Conservation (phyloP, 805 yeast species). For the Kuraishia molischiana region DNA sequence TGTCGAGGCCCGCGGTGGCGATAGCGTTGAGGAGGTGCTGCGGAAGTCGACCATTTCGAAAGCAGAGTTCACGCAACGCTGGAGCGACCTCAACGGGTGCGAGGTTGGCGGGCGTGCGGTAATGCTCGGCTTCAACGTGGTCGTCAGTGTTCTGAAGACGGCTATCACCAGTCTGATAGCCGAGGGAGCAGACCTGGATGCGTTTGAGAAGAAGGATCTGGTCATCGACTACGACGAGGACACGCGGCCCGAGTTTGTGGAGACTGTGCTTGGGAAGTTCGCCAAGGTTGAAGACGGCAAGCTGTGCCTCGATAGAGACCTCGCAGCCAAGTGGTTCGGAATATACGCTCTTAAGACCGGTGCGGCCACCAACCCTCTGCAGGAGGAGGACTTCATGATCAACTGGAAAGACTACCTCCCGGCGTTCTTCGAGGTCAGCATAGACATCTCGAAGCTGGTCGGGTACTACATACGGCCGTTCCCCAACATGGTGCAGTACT, state of each 20-base stretch:
- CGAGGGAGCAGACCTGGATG: conserved; percentile 1
- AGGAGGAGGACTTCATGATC: conserved; percentile 44
- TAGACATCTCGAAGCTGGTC: conserved; percentile 40
- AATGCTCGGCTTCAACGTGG: conserved; percentile 12
- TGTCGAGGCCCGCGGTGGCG: background rate
- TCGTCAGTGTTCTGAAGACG: conserved; percentile 5
- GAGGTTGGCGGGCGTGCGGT: conserved; percentile 35
- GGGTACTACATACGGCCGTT: conserved; percentile 48
- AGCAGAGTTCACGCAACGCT: conserved; percentile 37
- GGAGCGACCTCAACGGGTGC: conserved; percentile 50
- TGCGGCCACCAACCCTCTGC: conserved; percentile 6
- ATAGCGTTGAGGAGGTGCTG: conserved; percentile 12
- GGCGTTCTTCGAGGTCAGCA: conserved; percentile 47
- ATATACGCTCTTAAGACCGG: conserved; percentile 27
- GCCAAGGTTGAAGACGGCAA: conserved; percentile 14
- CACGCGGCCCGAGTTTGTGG: conserved; percentile 14
- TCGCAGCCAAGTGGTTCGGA: conserved; percentile 58
- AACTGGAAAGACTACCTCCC: conserved; percentile 59
- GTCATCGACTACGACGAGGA: conserved; percentile 5
- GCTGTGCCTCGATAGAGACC: conserved; percentile 29
- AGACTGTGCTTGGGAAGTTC: conserved; percentile 42
- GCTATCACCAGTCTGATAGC: conserved; percentile 8
- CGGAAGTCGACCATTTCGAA: conserved; percentile 44
- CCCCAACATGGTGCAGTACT: conserved; percentile 35
- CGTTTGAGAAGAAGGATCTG: conserved; percentile 6